Evolutionary conservation across 2,329 filamentous ascomycete genomes (phyloP).

Genomic region (Colletotrichum sp.): DNA sequence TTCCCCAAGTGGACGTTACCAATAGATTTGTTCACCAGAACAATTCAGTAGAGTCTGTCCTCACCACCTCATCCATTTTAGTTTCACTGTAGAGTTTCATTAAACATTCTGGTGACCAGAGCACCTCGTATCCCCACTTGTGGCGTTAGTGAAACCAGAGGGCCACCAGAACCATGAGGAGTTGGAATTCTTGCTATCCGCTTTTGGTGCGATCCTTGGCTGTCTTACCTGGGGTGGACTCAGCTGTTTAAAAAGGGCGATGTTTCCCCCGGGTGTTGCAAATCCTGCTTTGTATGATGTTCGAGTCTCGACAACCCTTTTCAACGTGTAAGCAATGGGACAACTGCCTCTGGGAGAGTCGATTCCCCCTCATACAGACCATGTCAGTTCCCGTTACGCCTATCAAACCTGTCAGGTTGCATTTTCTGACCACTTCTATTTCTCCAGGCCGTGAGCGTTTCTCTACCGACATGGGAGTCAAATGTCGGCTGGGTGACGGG

Average conservation of each 20-base stretch:
- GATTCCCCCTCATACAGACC: slow-evolving; percentile 77
- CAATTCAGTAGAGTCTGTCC: neutral
- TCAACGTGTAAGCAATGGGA: slow-evolving; percentile 41
- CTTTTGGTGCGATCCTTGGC: neutral
- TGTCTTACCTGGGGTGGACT: neutral
- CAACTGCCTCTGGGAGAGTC: slow-evolving; percentile 66
- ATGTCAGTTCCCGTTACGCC: slow-evolving; percentile 59
- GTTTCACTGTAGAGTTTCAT: neutral
- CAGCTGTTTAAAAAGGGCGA: neutral
- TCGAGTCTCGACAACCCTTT: neutral
- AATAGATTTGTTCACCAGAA: neutral
- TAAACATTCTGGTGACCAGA: neutral
- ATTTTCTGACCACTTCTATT: neutral
- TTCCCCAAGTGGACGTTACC: neutral
- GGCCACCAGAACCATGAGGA: neutral
- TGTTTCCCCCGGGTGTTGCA: neutral
- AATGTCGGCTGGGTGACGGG: slow-evolving; percentile 96
- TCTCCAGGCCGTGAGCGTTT: slow-evolving; percentile 88
- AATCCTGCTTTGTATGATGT: neutral
- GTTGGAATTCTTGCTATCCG: neutral
- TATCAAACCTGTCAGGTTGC: neutral
- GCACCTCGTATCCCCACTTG: neutral
- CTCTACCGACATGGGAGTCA: slow-evolving; percentile 88
- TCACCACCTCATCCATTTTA: rapidly evolving
- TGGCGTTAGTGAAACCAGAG: neutral